Base-by-base conservation (phyloP, 2,329 filamentous ascomycete genomes). In the Alternaria gaisen region DNA sequence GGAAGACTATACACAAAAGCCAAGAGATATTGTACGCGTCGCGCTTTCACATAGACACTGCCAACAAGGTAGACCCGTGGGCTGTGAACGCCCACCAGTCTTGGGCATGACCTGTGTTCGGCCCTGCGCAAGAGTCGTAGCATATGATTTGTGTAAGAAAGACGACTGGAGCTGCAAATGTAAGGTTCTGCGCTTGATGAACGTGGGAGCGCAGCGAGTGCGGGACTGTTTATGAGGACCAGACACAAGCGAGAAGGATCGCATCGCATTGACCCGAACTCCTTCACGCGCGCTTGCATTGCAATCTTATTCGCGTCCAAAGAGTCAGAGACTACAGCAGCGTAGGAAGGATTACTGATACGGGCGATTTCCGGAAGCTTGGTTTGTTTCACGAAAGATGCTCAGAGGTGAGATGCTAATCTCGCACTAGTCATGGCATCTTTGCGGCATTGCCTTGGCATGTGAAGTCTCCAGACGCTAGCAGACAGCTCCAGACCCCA, bases 331-430 rank as follows among this genome's bases (percentile, higher is more conserved):
- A 22, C 32, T 36, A 50, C 8, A n/a, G 40, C 20, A 26, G 16
- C n/a, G 20, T 26, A n/a, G 20, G 46, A 24, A 16, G 14, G 20
- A 38, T 38, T 38, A 50, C 30, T 36, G 14, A 38, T 36, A 50
- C 34, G 46, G 32, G 32, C 16, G 12, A 6, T 38, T 34, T 26
- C 14, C 46, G 46, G 30, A 18, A 50, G 46, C 20, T 50, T 50
- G 46, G 46, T 38, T 26, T 50, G 20, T 50, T 50, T 50, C 46
- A 50, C 8, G 14, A 24, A 50, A 38, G 30, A 24, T 24, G 32
- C 32, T 36, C 46, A 50, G 20, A 50, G 4, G 32, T 18, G 46
- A 22, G 8, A 11, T 38, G 22, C 3, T 5, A 36, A 50, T 50
- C 46, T 22, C 18, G 20, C 46, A 50, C n/a, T 34, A 50, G 46